Base-by-base conservation (phyloP, 495 filamentous ascomycete genomes). In the Neurospora discreta region DNA sequence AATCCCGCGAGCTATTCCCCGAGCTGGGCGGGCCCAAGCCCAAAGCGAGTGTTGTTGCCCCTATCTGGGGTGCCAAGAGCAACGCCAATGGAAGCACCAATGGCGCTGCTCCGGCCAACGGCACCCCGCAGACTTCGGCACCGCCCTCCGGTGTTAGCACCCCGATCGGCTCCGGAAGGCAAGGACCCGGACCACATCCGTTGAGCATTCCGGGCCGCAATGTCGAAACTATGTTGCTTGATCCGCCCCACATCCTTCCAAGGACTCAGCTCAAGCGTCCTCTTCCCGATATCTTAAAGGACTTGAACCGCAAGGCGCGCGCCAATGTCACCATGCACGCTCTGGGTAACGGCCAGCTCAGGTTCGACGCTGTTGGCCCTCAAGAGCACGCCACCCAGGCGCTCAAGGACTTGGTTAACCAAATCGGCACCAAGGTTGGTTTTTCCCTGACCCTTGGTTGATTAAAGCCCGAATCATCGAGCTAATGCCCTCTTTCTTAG, bases 1-100 rank as follows among this genome's bases (percentile, higher is more conserved):
- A 90, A 74, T 97, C 94, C 5, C 91, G 94, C 77, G 95, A 97
- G 80, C 83, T 90, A 46, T 99, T 99, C 83, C 95, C 95, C 23
- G 89, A 93, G 42, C 86, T 99, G 67, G 95, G 92, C 68, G 89
- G 90, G 68, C 88, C 88, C 13, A 83, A 82, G 74, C 85, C 90
- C 40, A 90, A 91, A 81, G 83, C 90, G 26, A 81, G 77, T 70
- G 73, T 74, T 82, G 87, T 79, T 69, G 84, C 90, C 40, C 88
- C 89, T 46, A 86, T 90, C 58, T 97, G 84, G 84, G 79, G 78
- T 39, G 82, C 77, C n/a, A 81, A 82, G 74, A 74, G 69, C 70
- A 74, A 73, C 71, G 76, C 85, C 39, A 88, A 89, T 73, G 87
- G 88, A 69, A 87, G 88, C 73, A 80, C 85, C 44, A 92, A 91